Conservation (phyloP, 1,284 basidiomycete species). For the Mycena citricolor region DNA sequence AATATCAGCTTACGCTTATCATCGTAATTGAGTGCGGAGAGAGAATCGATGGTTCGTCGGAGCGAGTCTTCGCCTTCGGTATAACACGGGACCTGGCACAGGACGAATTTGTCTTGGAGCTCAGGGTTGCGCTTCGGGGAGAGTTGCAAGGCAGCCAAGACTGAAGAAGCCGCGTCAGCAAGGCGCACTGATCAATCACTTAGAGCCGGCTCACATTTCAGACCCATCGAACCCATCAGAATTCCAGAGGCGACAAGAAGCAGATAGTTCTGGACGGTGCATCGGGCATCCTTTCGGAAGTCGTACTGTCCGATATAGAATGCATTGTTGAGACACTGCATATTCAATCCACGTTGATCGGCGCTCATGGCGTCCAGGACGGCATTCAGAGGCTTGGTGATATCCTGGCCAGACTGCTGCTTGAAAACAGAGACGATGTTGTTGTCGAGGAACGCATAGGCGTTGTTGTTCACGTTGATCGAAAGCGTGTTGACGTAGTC, state of each 20-base stretch:
- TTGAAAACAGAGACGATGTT: slow-evolving; percentile 74
- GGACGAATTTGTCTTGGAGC: slow-evolving; percentile 93
- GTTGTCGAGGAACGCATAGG: slow-evolving; percentile 69
- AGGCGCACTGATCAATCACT: too few relatives aligned
- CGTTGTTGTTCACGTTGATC: slow-evolving; percentile 44
- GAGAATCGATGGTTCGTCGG: slow-evolving; percentile 90
- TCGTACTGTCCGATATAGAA: slow-evolving; percentile 84
- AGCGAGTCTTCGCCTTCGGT: slow-evolving; percentile 97
- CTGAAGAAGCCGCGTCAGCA: slow-evolving; percentile 36
- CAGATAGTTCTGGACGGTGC: slow-evolving; percentile 87
- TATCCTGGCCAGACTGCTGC: slow-evolving; percentile 81
- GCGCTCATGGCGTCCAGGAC: slow-evolving; percentile 56
- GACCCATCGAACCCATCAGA: slow-evolving; percentile 77
- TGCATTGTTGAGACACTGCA: slow-evolving; percentile 78
- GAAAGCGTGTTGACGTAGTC: slow-evolving; percentile 83
- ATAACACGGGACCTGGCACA: slow-evolving; percentile 96
- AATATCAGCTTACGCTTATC: slow-evolving; percentile 97
- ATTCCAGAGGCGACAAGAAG: slow-evolving; percentile 80
- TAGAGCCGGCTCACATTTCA: slow-evolving; percentile 75
- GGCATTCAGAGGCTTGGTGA: slow-evolving; percentile 66
- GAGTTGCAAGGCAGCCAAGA: slow-evolving; percentile 91
- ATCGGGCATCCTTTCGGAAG: slow-evolving; percentile 81
- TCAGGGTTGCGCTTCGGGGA: slow-evolving; percentile 82
- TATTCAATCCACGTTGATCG: slow-evolving; percentile 50
- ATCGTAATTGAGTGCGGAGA: slow-evolving; percentile 90